These are phyloP conservation scores for Cunninghamia lanceolata DNA, from an alignment of 75 land plant genomes.

Conservation along the genomic window DNA sequence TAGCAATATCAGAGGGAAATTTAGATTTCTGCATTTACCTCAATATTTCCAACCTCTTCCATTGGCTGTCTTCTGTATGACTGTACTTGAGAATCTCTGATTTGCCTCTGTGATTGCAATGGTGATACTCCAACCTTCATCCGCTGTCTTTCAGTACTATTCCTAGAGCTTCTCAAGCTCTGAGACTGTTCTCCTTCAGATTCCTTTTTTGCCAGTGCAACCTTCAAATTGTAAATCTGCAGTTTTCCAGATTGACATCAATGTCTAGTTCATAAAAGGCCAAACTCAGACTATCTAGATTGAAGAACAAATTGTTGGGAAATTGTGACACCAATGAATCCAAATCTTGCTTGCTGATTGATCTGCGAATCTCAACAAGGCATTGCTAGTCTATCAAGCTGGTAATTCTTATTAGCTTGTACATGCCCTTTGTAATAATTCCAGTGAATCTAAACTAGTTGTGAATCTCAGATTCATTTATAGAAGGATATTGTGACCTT, in stretches of 20 bases:
- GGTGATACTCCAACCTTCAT: slow-evolving; percentile 31
- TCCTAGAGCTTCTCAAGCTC: neutral
- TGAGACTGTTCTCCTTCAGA: slow-evolving; percentile 43
- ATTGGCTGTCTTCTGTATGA: slow-evolving; percentile 20
- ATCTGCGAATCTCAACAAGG: neutral
- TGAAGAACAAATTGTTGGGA: neutral
- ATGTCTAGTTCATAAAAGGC: neutral
- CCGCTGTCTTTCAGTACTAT: slow-evolving; percentile 13
- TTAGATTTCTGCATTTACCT: slow-evolving; percentile 24
- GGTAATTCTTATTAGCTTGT: neutral
- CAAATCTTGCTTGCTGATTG: neutral
- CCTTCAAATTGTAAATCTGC: slow-evolving; percentile 49
- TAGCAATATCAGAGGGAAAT: neutral
- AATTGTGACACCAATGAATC: neutral
- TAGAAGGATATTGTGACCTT: neutral
- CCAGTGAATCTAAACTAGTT: neutral
- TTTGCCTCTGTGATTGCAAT: slow-evolving; percentile 16
- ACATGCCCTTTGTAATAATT: slow-evolving; percentile 1
- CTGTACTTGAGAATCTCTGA: slow-evolving; percentile 9
- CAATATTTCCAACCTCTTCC: slow-evolving; percentile 28
- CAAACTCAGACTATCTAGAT: neutral
- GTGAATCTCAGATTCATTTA: neutral
- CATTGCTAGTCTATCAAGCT: neutral
- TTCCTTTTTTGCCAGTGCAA: slow-evolving; percentile 44
- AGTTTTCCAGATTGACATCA: neutral